Percentiles rank a stretch among this genome's conserved stretches.
These are phyloP conservation scores for Maudiozyma bulderi DNA, from an alignment of 805 yeast species.

Conservation along the genomic window DNA sequence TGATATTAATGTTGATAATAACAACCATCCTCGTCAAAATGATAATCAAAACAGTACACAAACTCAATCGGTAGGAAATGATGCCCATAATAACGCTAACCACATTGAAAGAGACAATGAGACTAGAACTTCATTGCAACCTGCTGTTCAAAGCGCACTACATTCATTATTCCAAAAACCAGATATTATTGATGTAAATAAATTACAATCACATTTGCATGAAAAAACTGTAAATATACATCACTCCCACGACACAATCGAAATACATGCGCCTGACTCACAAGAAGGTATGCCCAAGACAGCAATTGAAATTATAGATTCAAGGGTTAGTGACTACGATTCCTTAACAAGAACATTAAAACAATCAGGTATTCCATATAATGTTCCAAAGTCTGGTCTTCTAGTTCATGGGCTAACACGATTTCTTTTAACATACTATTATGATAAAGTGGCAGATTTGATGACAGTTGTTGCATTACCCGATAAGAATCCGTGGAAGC, in stretches of 20 bases:
- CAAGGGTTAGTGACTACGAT: conserved; percentile 12
- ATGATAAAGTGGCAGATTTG: conserved; percentile 65
- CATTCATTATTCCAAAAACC: conserved; percentile 1
- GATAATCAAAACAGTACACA: background rate
- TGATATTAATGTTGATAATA: background rate
- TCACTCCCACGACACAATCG: background rate
- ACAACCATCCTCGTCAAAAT: background rate
- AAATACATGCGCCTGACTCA: conserved; percentile 6
- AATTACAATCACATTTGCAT: background rate
- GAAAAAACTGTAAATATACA: background rate
- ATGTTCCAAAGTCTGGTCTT: conserved; percentile 52
- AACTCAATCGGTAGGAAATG: background rate
- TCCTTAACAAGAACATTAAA: conserved; percentile 7
- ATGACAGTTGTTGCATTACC: conserved; percentile 65
- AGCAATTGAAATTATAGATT: conserved; percentile 14
- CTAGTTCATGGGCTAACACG: conserved; percentile 62
- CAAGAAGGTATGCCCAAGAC: conserved; percentile 18
- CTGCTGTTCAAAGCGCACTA: background rate
- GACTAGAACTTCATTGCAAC: background rate
- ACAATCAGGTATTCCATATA: conserved; percentile 18
- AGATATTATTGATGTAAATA: background rate
- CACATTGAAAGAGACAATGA: background rate
- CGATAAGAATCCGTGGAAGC: conserved; percentile 73
- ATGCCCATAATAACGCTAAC: background rate
- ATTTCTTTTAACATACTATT: conserved; percentile 61